Evolutionary conservation across 1,139 yeast species (phyloP), one percentile per base, ranked within the genome.

Genomic region (Hansenula anomala): DNA sequence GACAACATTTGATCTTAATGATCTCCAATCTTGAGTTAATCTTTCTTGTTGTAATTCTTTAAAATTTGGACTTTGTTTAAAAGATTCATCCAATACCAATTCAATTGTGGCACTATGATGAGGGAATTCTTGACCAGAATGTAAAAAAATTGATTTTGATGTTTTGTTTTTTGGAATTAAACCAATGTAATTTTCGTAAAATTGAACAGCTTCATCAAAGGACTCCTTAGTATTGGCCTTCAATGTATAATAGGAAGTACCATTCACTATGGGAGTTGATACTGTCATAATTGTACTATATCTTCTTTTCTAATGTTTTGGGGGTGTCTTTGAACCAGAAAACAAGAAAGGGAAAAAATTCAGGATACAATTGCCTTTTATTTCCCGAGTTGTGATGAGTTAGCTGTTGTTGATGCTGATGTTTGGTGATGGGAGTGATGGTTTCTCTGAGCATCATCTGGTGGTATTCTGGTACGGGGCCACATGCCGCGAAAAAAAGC

Each of bases 161-260:
- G 53, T 36, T 25, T 58, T 55, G 10, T 64, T 51, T 41, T 62
- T 61, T 30, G 63, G 54, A 4, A 56, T 41, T 37, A 78, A 67
- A 2, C 75, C 77, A 17, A 75, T 55, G 12, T 70, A 42, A 37
- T 65, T 58, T 37, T 68, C 60, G 54, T 78, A 79, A 55, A 78
- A 79, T 18, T 56, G 52, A 27, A 67, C 55, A 5, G 80, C 68
- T 29, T 64, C 51, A 17, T 60, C 48, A 32, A 67, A 64, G 10
- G 68, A 54, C 20, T 51, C 52, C 17, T 52, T 47, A 33, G 64
- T 59, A 7, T 72, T 63, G 8, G 80, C 80, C 47, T 58, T 59
- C 32, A 75, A 60, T 28, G 67, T 60, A 40, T 73, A 62, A 43
- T 66, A 65, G 23, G 80, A 64, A 20, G 75, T 64, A 14, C 80